Percentiles rank a stretch among this genome's conserved stretches.
Evolutionary conservation across 129 eudicot species (phyloP).

Genomic region (Silybum marianum): DNA sequence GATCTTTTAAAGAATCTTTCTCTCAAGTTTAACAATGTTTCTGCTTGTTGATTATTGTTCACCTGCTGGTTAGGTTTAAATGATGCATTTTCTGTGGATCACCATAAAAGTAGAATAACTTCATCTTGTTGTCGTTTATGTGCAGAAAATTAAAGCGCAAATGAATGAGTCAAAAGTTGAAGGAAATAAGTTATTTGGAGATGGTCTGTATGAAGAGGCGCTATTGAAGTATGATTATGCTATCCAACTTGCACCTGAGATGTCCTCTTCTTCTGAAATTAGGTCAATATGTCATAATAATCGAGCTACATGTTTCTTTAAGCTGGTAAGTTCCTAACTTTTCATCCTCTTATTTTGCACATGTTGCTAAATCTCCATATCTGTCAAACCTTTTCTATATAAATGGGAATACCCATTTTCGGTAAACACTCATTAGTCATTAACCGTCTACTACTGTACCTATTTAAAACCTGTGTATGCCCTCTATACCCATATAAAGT

Average conservation of each 20-base stretch:
- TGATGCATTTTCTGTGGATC: not conserved
- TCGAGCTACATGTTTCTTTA: slow-evolving; percentile 66
- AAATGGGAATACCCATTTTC: not conserved
- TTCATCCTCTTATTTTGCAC: not conserved
- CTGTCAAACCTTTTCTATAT: not conserved
- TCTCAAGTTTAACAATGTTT: not conserved
- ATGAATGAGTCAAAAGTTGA: slow-evolving; percentile 59
- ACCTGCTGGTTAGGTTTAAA: not conserved
- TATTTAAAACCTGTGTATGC: not conserved
- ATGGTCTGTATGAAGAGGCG: slow-evolving; percentile 58
- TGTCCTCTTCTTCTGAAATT: slow-evolving; percentile 51
- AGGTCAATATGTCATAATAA: slow-evolving; percentile 76
- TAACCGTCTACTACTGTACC: not conserved
- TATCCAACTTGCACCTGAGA: slow-evolving; percentile 48
- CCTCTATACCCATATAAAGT: not conserved
- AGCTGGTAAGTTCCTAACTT: slow-evolving; percentile 47
- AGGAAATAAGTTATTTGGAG: slow-evolving; percentile 59
- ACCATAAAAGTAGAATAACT: not conserved
- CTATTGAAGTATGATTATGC: slow-evolving; percentile 56
- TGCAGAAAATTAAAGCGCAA: slow-evolving; percentile 51
- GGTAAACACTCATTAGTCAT: not conserved
- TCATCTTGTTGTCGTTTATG: not conserved
- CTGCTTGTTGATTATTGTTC: slow-evolving; percentile 1
- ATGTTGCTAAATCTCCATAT: not conserved
- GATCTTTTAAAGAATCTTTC: not conserved